A percentile compares a stretch with the other conserved stretches of the same genome.
These are phyloP conservation scores for Pseudocercospora ulei DNA, from an alignment of 2,329 filamentous ascomycete species.

Conservation along the genomic window DNA sequence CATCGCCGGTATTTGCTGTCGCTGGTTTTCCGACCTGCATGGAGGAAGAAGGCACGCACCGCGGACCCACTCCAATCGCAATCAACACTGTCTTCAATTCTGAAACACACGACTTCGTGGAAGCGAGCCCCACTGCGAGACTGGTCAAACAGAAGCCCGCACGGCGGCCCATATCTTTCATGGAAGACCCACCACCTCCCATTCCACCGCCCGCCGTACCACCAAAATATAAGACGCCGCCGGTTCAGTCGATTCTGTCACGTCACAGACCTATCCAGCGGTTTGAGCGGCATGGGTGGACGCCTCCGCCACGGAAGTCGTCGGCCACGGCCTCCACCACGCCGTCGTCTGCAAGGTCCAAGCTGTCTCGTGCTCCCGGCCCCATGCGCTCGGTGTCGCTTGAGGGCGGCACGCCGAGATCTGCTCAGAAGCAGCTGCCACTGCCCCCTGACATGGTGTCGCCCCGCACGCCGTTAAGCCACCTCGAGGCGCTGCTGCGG, in stretches of 20 bases:
- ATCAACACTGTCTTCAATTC: conserved; percentile 9
- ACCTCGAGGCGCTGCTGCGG: conserved; percentile 57
- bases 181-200: conserved; percentile 36
- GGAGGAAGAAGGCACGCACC: conserved; percentile 1
- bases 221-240: conserved; percentile 23
- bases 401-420: conserved; percentile 11
- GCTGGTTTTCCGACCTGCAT: conserved; percentile 14
- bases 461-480: conserved; percentile 30
- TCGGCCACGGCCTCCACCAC: conserved; percentile 5
- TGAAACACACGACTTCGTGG: conserved; percentile 10
- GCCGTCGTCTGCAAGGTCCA: conserved; percentile 13
- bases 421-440: conserved; percentile 28
- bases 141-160: conserved; percentile 29
- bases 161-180: conserved; percentile 17
- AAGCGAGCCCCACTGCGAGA: conserved; percentile 5
- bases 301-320: conserved; percentile 23
- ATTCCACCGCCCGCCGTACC: conserved; percentile 37
- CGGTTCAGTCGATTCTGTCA: conserved; percentile 32
- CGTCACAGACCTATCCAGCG: conserved; percentile 30
- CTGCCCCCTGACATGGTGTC: conserved; percentile 40
- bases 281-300: conserved; percentile 27
- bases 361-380: conserved; percentile 13
- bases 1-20: conserved; percentile 26
- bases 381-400: conserved; percentile 11
- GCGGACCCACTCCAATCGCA: conserved; percentile 11